These are phyloP conservation scores for Hortiboletus flavorubellus DNA, from an alignment of 768 basidiomycete genomes.

Conservation along the genomic window DNA sequence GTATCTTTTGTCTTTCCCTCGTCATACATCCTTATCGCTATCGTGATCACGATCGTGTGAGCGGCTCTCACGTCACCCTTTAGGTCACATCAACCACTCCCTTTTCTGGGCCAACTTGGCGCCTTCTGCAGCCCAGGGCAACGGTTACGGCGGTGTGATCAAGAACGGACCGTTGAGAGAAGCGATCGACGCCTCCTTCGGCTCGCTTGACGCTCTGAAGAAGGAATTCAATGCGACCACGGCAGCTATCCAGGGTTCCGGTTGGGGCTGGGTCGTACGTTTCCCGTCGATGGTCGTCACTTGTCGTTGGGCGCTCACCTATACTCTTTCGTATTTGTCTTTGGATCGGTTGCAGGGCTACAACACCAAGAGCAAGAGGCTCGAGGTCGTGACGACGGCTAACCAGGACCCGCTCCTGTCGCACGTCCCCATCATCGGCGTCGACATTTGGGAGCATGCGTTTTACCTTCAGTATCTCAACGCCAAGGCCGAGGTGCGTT, in stretches of 20 bases:
- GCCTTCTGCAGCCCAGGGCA: conserved; percentile 49
- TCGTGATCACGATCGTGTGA: conserved; percentile 6
- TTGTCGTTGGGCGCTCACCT: neutral
- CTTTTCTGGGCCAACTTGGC: conserved; percentile 96
- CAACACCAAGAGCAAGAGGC: conserved; percentile 59
- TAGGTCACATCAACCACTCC: conserved; percentile 91
- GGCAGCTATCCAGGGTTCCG: conserved; percentile 85
- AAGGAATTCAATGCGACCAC: conserved; percentile 84
- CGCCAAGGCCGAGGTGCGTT: conserved; percentile 85
- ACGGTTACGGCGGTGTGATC: conserved; percentile 60
- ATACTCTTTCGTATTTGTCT: no score
- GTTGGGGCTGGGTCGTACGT: conserved; percentile 96
- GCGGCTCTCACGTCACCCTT: neutral
- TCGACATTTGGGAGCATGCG: conserved; percentile 96
- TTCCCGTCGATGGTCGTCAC: neutral
- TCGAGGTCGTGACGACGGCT: conserved; percentile 87
- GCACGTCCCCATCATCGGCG: conserved; percentile 80
- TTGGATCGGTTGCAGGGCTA: conserved; percentile 48
- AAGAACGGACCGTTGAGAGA: conserved; percentile 62
- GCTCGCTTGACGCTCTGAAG: conserved; percentile 66
- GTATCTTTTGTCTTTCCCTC: neutral
- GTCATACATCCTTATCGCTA: conserved; percentile 10
- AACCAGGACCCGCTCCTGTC: conserved; percentile 92
- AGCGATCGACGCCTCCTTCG: conserved; percentile 62
- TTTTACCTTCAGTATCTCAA: conserved; percentile 97